Conservation (phyloP, 2,329 filamentous ascomycete genomes). For the Biscogniauxia mediterranea region DNA sequence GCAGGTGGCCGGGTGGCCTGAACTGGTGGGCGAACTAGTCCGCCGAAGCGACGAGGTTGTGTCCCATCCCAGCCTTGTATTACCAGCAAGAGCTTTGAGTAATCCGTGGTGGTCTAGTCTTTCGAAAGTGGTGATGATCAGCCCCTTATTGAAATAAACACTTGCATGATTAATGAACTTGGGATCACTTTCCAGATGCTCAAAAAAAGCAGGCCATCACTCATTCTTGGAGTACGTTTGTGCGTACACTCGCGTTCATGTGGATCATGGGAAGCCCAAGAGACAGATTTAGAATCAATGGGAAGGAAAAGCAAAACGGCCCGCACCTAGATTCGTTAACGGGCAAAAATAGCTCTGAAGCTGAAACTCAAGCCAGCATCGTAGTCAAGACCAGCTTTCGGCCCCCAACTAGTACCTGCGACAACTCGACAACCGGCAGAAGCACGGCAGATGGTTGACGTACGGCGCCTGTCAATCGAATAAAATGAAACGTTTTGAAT, state of each 20-base stretch:
- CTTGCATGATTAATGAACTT: not conserved
- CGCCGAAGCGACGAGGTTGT: not conserved
- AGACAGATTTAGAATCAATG: not conserved
- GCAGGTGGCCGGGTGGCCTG: not conserved
- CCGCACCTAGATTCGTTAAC: conserved; percentile 2
- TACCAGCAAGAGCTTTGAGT: not conserved
- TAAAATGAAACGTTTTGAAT: not conserved
- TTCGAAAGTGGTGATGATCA: not conserved
- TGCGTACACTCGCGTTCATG: not conserved
- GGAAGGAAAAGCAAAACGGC: conserved; percentile 1
- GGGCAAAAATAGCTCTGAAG: conserved; percentile 11
- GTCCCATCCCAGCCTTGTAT: not conserved
- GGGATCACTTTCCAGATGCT: not conserved
- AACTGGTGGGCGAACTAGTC: not conserved
- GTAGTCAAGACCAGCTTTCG: not conserved
- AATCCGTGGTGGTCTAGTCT: not conserved
- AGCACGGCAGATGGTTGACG: not conserved
- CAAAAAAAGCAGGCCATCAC: not conserved
- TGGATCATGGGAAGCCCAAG: not conserved
- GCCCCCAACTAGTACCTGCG: not conserved
- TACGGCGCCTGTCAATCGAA: not conserved
- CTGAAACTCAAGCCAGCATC: conserved; percentile 8
- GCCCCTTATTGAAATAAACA: not conserved
- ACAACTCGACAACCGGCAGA: not conserved
- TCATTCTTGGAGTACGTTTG: not conserved